These are phyloP conservation scores for Xylaria curta DNA, from an alignment of 495 filamentous ascomycete species.

Conservation along the genomic window DNA sequence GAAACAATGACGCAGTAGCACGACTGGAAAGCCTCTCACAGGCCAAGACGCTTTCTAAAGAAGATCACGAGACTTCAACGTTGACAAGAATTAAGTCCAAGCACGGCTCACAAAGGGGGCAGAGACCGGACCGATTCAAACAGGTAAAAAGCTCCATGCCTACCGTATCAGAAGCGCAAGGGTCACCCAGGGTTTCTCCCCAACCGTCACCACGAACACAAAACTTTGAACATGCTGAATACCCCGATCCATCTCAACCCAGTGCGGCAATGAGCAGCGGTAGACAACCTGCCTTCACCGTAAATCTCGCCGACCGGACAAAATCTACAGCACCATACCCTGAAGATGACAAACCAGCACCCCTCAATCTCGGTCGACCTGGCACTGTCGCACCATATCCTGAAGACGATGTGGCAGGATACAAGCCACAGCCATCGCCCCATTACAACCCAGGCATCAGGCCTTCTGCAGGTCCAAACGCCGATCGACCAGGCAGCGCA, in stretches of 20 bases:
- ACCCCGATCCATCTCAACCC: conserved; percentile 68
- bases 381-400: conserved; percentile 59
- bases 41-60: conserved; percentile 83
- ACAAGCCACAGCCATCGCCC: conserved; percentile 39
- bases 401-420: conserved; percentile 51
- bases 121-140: conserved; percentile 70
- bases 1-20: conserved; percentile 85
- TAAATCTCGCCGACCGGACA: conserved; percentile 52
- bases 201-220: conserved; percentile 43
- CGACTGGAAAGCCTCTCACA: conserved; percentile 85
- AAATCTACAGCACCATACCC: conserved; percentile 71
- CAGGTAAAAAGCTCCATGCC: conserved; percentile 54
- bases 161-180: conserved; percentile 52
- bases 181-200: conserved; percentile 37
- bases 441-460: conserved; percentile 46
- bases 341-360: conserved; percentile 59
- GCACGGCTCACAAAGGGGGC: conserved; percentile 82
- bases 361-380: conserved; percentile 42
- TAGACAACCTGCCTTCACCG: conserved; percentile 53
- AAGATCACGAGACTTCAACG: conserved; percentile 91
- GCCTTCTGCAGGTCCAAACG: conserved; percentile 49
- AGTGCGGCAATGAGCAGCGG: conserved; percentile 50
- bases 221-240: conserved; percentile 56
- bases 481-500: conserved; percentile 68
- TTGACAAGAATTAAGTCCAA: conserved; percentile 90